Conservation (phyloP, 139 green algal species). For the Coccomyxa sp. region DNA sequence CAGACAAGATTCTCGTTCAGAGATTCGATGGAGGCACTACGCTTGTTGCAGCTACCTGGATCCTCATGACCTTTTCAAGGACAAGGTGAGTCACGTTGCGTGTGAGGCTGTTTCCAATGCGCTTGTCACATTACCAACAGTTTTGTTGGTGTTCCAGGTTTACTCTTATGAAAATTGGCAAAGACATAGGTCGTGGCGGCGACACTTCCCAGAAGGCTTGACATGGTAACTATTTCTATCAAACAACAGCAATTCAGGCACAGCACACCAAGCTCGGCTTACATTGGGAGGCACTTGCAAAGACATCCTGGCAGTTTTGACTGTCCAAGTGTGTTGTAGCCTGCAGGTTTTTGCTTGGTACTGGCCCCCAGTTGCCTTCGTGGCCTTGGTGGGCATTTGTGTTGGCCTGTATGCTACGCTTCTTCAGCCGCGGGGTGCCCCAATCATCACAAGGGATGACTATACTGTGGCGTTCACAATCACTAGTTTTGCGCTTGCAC, state of each 20-base stretch:
- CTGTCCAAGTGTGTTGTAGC: not conserved
- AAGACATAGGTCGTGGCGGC: not conserved
- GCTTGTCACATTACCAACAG: too few species aligned
- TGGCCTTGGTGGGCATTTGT: not conserved
- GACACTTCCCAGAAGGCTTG: not conserved
- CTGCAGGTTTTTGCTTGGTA: constrained; percentile 3
- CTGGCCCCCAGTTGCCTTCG: not conserved
- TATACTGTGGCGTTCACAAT: not conserved
- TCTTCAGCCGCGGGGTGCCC: not conserved
- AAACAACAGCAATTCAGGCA: too few species aligned
- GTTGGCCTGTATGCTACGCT: not conserved
- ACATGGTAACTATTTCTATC: not conserved
- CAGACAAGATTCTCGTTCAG: too few species aligned
- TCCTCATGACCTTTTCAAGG: too few species aligned
- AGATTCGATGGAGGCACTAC: too few species aligned
- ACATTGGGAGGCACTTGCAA: too few species aligned
- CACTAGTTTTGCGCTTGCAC: not conserved
- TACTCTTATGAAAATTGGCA: not conserved
- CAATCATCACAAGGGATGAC: not conserved
- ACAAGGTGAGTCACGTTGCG: too few species aligned
- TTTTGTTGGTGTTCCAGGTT: too few species aligned
- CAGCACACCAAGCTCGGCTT: too few species aligned
- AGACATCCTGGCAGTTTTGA: too few species aligned
- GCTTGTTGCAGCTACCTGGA: too few species aligned
- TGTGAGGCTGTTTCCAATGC: too few species aligned